Evolutionary conservation across 2,329 filamentous ascomycete species (phyloP).

Genomic region (Zasmidium citrigriseum): DNA sequence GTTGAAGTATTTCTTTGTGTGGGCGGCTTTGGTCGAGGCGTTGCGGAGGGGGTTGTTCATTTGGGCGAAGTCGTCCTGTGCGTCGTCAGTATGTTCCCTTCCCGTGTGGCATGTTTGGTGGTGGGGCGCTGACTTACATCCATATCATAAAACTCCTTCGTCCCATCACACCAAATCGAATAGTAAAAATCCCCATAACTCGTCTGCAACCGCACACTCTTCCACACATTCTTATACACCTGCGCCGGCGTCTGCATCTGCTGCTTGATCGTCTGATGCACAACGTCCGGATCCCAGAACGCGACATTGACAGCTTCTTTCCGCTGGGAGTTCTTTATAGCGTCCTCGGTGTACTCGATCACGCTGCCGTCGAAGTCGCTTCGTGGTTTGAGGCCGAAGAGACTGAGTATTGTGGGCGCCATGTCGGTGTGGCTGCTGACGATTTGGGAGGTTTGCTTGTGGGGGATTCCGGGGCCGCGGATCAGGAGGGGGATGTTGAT

Average conservation of each 20-base stretch:
- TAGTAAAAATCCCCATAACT: conserved; percentile 62
- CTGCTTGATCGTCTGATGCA: neutral
- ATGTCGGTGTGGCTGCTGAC: conserved; percentile 66
- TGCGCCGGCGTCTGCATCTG: conserved; percentile 1
- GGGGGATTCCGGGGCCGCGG: conserved; percentile 57
- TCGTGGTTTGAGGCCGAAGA: conserved; percentile 40
- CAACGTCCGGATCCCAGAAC: conserved; percentile 32
- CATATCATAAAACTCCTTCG: conserved; percentile 63
- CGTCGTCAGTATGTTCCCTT: too few relatives aligned
- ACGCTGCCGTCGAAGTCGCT: conserved; percentile 60
- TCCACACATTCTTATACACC: conserved; percentile 59
- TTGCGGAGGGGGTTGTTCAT: conserved; percentile 34
- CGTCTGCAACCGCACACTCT: conserved; percentile 57
- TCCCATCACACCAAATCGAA: conserved; percentile 66
- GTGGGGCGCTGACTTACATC: conserved; percentile 6
- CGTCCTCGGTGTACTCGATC: conserved; percentile 44
- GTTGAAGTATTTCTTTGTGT: neutral
- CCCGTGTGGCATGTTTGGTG: too few relatives aligned
- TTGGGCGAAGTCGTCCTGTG: conserved; percentile 4
- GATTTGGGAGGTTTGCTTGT: conserved; percentile 43
- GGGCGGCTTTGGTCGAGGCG: neutral
- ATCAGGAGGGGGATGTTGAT: conserved; percentile 62
- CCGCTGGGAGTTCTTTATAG: conserved; percentile 23
- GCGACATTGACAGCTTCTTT: conserved; percentile 51
- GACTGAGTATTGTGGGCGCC: conserved; percentile 59